Conservation (phyloP, 371 early-diverging fungal species). For the Mucor saturninus region DNA sequence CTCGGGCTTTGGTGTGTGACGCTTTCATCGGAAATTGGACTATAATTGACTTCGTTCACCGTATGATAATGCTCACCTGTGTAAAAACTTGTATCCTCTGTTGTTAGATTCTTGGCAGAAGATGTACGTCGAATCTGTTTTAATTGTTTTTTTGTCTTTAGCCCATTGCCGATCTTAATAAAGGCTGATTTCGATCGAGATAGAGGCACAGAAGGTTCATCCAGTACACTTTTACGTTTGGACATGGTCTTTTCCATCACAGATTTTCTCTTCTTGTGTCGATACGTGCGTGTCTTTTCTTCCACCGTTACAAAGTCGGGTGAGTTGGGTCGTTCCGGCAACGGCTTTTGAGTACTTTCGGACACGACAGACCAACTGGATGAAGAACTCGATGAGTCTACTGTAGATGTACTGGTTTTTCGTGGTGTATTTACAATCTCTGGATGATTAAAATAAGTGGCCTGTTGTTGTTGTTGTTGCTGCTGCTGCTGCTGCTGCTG, state of each 20-base stretch:
- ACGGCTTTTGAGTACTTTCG: conserved; percentile 28
- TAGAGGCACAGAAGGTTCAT: conserved; percentile 5
- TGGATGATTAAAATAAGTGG: neutral
- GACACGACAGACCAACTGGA: conserved; percentile 37
- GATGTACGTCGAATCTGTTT: conserved; percentile 27
- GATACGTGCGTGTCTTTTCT: neutral
- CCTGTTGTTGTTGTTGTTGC: neutral
- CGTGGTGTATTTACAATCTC: conserved; percentile 11
- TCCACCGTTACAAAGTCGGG: conserved; percentile 7
- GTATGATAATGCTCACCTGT: conserved; percentile 18
- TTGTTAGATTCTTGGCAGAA: conserved; percentile 23
- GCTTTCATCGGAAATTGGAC: conserved; percentile 13
- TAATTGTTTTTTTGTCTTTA: conserved; percentile 18
- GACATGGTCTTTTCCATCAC: conserved; percentile 45
- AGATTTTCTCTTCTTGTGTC: conserved; percentile 44
- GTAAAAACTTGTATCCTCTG: neutral
- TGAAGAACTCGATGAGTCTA: conserved; percentile 28
- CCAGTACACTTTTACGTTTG: conserved; percentile 31
- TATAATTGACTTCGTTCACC: conserved; percentile 5
- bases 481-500: neutral
- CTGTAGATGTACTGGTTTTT: conserved; percentile 37
- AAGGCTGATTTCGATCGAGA: conserved; percentile 30
- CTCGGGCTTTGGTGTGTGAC: neutral
- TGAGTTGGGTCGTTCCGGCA: conserved; percentile 31
- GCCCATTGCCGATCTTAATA: conserved; percentile 44